These are phyloP conservation scores for Cadophora malorum DNA, from an alignment of 2,329 filamentous ascomycete species.

Conservation along the genomic window DNA sequence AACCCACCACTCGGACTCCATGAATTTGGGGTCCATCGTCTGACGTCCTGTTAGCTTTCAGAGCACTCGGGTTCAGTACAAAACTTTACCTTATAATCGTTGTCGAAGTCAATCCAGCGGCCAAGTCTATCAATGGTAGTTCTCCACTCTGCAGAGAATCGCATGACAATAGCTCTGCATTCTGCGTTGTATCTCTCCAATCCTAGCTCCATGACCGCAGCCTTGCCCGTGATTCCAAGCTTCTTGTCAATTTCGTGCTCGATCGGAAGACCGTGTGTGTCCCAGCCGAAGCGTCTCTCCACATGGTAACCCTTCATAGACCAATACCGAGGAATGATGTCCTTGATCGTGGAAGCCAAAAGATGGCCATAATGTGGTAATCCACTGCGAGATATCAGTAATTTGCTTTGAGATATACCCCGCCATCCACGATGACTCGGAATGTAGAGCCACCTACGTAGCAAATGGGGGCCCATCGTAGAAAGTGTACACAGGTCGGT, in stretches of 20 bases:
- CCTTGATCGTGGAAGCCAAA: conserved; percentile 91
- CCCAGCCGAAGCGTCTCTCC: conserved; percentile 92
- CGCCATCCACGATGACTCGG: conserved; percentile 10
- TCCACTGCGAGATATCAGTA: conserved; percentile 47
- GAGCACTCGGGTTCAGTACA: not conserved
- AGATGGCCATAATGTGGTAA: conserved; percentile 72
- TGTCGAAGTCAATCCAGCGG: conserved; percentile 97
- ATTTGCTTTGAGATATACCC: not conserved
- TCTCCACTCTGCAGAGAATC: conserved; percentile 86
- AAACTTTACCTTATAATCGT: conserved; percentile 81
- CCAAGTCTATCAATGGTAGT: conserved; percentile 86
- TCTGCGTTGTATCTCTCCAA: conserved; percentile 90
- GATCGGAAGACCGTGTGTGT: conserved; percentile 92
- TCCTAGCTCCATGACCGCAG: conserved; percentile 85
- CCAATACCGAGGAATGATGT: conserved; percentile 96
- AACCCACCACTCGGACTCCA: conserved; percentile 97
- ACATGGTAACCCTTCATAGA: conserved; percentile 96
- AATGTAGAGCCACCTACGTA: conserved; percentile 51
- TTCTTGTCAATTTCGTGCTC: conserved; percentile 99
- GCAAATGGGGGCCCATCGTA: conserved; percentile 87
- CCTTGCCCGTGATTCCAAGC: conserved; percentile 84
- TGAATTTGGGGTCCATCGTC: conserved; percentile 95
- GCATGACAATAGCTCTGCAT: conserved; percentile 92
- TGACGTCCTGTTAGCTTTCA: conserved; percentile 45
- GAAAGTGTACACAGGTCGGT: conserved; percentile 87